Base-by-base conservation (phyloP, 805 yeast genomes). In the Nakazawaea holstii region DNA sequence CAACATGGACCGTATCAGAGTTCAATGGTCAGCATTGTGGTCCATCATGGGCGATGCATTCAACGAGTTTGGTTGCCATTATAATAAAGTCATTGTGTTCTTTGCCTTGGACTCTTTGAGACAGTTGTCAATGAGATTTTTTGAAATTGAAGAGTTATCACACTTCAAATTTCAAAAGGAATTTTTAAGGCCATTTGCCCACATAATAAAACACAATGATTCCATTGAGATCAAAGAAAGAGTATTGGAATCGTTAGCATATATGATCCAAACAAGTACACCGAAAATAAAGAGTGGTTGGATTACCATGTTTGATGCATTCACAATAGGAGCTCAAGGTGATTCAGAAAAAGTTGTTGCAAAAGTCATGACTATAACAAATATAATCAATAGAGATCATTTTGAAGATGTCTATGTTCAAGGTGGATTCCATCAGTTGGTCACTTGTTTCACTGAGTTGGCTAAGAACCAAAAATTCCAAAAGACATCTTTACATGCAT, bases 1-100 rank as follows among this genome's bases (percentile, higher is more conserved):
- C 70, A 95, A 95, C 63, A 94, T 94, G 97, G 82, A 82, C 43
- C 86, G 99, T 70, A 91, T 94, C 57, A 80, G 96, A 64, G 82
- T 94, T 52, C 97, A 95, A 66, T 94, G 99, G 97, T 80, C 96
- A 6, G 92, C 88, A 46, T 73, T 94, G 50, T 94, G 99, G 99
- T 79, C 86, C 13, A 85, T 87, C 8, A 87, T 94, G 87, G 96
- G 96, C 13, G 87, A 79, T 49, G 87, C 87, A 38, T 94, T 94
- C 68, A 87, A 88, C 54, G 77, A 73, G 41, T 91, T 90, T 53
- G 95, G 95, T 2, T 82, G 95, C 49, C 86, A 87, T 60, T 66
- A 79, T 35, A 92, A 91, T 59, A 68, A 75, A 29, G 80, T 82
- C 1, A 85, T 94, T 52, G 90, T 86, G 1, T 81, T 86, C 56